Evolutionary conservation across 2,329 filamentous ascomycete species (phyloP), one percentile per base, ranked within the genome.

Genomic region (Ilyonectria mors-panacis): DNA sequence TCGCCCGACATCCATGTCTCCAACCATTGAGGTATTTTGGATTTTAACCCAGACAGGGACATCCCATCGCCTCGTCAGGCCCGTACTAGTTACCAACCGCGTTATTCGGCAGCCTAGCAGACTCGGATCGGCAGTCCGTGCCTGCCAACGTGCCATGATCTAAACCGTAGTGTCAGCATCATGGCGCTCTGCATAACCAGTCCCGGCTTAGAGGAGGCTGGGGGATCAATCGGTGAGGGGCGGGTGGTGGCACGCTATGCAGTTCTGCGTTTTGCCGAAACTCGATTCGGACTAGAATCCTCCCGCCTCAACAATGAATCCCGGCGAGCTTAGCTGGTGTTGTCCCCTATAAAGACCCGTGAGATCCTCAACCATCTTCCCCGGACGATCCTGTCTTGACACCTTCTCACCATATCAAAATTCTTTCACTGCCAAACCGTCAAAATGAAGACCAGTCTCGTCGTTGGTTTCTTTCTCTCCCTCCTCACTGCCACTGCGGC

Each of bases 401-500:
- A 12, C 28, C 26, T 35, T 35, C 10, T 53, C 28, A n/a, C 45
- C 12, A 2, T 30, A 1, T 35, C 50, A 37, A 35, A 53, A 37
- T 9, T 21, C 28, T 26, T 26, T 53, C 50, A 21, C 50, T 21
- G 17, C 30, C 15, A 19, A 37, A 53, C 50, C 28, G 50, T 37
- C 50, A 53, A 53, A 33, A 53, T 53, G 50, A 53, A 53, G 50
- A 35, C 50, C 30, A 35, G 50, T 33, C 17, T 53, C 19, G 28
- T 28, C 37, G 26, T 53, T n/a, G 50, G 50, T n/a, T 35, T 53
- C 28, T 28, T 26, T 26, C 26, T 53, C 50, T 53, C 50, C n/a
- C 30, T 53, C 17, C 50, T 53, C 50, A 35, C 50, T 17, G 26
- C 50, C 50, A 19, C 50, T 21, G 28, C 50, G 30, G 50, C 50